Base-by-base conservation (phyloP, 139 green algal genomes). In the Volvox reticuliferus region DNA sequence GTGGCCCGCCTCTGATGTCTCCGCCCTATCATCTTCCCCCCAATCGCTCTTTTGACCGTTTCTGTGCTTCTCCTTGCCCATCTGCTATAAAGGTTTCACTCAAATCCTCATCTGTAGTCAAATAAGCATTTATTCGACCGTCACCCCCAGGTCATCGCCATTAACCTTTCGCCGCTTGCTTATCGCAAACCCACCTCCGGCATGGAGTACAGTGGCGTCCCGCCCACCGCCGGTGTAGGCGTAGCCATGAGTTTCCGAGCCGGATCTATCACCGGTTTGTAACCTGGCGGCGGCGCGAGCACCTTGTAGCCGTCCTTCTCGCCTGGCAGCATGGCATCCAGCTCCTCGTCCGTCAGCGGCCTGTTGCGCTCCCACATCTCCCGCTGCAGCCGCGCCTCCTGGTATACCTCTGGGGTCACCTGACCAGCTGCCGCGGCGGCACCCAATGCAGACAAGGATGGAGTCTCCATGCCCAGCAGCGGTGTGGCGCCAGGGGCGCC, bases 331-430 rank as follows among this genome's bases (percentile, higher is more conserved):
- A 99, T 97, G 1, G 96, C 94, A 82, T 99, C 98, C 83, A 99
- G 95, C 91, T 99, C 98, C 91, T 98, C 98, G 82, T 99, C 98
- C 0, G 89, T 96, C 16, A 99, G 93, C 16, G 96, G 96, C 85
- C 96, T 92, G 95, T 99, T 99, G 61, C 98, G 95, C 94, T 98
- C 96, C 84, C 98, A 97, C 77, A 99, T 97, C 91, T 99, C 98
- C 16, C 96, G 94, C 93, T 98, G 92, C 87, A 94, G 68, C 79
- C 91, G 78, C 91, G 91, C 91, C 32, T 93, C 91, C 86, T 94
- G 92, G 87, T 94, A 94, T 44, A 88, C 89, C 89, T 93, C 88
- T 33, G 92, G 95, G 0, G 96, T 97, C 87, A 96, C 92, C 24
- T 92, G 93, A 24, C 22, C 55, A 32, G 26, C 75, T 16, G 68